Conservation (phyloP, 2,329 filamentous ascomycete species). For the Colletotrichum eremochloae region DNA sequence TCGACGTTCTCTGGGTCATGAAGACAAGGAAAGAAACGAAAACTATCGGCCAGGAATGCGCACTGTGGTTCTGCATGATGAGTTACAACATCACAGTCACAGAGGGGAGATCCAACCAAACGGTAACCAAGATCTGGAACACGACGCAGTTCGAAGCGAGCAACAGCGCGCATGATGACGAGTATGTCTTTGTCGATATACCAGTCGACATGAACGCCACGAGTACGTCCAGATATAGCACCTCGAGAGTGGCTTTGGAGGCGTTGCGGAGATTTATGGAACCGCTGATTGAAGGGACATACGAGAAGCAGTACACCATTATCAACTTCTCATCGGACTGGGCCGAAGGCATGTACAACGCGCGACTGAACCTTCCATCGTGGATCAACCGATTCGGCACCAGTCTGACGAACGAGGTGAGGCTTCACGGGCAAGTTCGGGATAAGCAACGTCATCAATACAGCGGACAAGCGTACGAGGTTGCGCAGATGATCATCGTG, state of each 20-base stretch:
- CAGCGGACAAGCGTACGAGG: conserved; percentile 48
- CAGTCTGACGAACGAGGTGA: conserved; percentile 54
- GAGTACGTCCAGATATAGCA: conserved; percentile 48
- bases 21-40: conserved; percentile 44
- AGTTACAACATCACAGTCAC: conserved; percentile 48
- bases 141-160: conserved; percentile 47
- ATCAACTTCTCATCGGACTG: conserved; percentile 55
- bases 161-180: conserved; percentile 46
- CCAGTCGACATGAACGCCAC: conserved; percentile 47
- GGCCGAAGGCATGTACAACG: conserved; percentile 54
- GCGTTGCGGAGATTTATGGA: conserved; percentile 51
- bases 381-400: conserved; percentile 52
- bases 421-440: conserved; percentile 48
- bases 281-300: conserved; percentile 49
- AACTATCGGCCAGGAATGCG: conserved; percentile 49
- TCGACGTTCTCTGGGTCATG: conserved; percentile 51
- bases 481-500: conserved; percentile 51
- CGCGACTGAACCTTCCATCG: conserved; percentile 47
- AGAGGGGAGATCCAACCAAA: conserved; percentile 48
- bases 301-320: conserved; percentile 46
- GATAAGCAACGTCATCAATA: conserved; percentile 42
- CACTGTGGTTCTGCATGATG: conserved; percentile 55
- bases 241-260: conserved; percentile 50
- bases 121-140: conserved; percentile 48
- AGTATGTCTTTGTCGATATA: conserved; percentile 52